Conservation (phyloP, 1,284 basidiomycete species). For the Cutaneotrichosporon sp. region DNA sequence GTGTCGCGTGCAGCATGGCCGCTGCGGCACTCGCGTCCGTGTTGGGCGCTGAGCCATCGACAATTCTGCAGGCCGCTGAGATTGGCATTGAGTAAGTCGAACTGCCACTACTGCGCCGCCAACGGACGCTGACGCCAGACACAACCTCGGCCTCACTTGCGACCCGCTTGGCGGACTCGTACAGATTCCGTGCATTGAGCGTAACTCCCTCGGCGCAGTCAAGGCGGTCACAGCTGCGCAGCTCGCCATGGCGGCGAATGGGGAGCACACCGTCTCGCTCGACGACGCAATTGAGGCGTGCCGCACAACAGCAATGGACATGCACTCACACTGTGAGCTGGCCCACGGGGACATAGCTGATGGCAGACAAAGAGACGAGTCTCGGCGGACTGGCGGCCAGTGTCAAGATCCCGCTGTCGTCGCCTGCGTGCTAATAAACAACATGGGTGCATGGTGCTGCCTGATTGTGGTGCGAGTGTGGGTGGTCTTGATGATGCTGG, state of each 20-base stretch:
- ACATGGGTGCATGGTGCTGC: not conserved
- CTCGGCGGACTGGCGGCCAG: constrained; percentile 61
- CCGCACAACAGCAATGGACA: constrained; percentile 71
- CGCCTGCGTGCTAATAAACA: constrained; percentile 5
- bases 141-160: constrained; percentile 82
- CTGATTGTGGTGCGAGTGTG: not conserved
- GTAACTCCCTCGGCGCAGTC: constrained; percentile 57
- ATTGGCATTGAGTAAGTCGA: constrained; percentile 71
- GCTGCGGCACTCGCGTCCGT: constrained; percentile 89
- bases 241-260: constrained; percentile 83
- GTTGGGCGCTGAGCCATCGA: constrained; percentile 64
- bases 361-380: constrained; percentile 74
- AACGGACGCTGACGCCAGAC: constrained; percentile 59
- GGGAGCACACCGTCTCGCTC: constrained; percentile 55
- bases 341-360: not conserved
- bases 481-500: no score
- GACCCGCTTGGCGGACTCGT: constrained; percentile 80
- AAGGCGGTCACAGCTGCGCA: constrained; percentile 90
- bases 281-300: constrained; percentile 97
- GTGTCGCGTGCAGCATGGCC: constrained; percentile 45
- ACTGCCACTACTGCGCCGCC: no score
- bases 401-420: constrained; percentile 64
- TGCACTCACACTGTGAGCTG: constrained; percentile 48
- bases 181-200: constrained; percentile 88
- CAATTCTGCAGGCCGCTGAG: constrained; percentile 73